A percentile compares a stretch with the other conserved stretches of the same genome.
Conservation (phyloP, 2,329 filamentous ascomycete genomes). For the Pseudogymnoascus sp. region DNA sequence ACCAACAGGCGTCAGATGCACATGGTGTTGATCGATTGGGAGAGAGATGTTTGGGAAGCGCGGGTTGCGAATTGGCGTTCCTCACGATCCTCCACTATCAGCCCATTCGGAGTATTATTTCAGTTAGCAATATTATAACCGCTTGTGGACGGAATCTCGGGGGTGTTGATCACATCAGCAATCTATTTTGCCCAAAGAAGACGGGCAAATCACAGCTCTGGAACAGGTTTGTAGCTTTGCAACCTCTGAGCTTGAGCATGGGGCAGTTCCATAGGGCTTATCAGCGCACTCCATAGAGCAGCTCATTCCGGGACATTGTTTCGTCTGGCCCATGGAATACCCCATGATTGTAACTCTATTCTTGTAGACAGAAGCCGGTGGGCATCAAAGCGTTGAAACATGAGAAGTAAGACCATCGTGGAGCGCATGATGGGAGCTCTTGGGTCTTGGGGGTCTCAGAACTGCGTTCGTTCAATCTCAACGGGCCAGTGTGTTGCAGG, state of each 20-base stretch:
- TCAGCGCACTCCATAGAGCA: not conserved
- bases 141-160: not conserved
- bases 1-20: not conserved
- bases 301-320: conserved; percentile 9
- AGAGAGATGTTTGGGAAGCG: conserved; percentile 1
- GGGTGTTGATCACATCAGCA: conserved; percentile 7
- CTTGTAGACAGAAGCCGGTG: not conserved
- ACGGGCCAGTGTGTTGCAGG: conserved; percentile 2
- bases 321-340: conserved; percentile 7
- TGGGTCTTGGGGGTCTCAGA: not conserved
- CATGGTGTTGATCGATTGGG: conserved; percentile 5
- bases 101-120: not conserved
- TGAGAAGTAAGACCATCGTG: conserved; percentile 10
- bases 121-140: conserved; percentile 2
- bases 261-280: conserved; percentile 7
- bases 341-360: conserved; percentile 9
- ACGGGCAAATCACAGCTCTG: not conserved
- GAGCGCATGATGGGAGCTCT: conserved; percentile 1
- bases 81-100: not conserved
- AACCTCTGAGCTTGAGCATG: conserved; percentile 2
- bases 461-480: conserved; percentile 7
- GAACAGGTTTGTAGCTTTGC: not conserved
- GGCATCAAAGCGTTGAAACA: conserved; percentile 11
- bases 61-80: not conserved
- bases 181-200: not conserved